Evolutionary conservation across 1,284 basidiomycete genomes (phyloP).

Genomic region (Puccinia polysora): DNA sequence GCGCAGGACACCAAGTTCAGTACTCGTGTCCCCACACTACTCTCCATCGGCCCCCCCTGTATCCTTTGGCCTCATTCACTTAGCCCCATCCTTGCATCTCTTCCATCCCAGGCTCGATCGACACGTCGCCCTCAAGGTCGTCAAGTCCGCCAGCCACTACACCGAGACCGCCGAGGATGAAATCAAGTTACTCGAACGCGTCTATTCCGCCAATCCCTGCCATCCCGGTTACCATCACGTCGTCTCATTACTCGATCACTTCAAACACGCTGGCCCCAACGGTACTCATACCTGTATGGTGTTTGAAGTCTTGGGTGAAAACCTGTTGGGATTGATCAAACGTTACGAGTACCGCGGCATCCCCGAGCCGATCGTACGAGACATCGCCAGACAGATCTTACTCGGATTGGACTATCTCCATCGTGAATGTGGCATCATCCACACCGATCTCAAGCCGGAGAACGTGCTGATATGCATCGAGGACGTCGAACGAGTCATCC

Average conservation of each 20-base stretch:
- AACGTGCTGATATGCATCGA: conserved; percentile 97
- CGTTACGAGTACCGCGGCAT: conserved; percentile 92
- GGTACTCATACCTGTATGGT: conserved; percentile 99
- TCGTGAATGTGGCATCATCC: conserved; percentile 88
- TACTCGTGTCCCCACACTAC: conserved; percentile 39
- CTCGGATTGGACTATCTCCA: conserved; percentile 97
- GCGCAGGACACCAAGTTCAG: conserved; percentile 51
- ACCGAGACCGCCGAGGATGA: conserved; percentile 98
- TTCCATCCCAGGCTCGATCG: conserved; percentile 68
- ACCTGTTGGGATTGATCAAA: conserved; percentile 94
- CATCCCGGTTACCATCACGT: conserved; percentile 58
- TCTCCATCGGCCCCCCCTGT: background rate
- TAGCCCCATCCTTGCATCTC: background rate
- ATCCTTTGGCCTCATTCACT: background rate
- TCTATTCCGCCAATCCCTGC: conserved; percentile 74
- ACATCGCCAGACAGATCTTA: conserved; percentile 94
- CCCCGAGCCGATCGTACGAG: conserved; percentile 85
- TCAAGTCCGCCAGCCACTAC: conserved; percentile 94
- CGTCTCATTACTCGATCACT: conserved; percentile 94
- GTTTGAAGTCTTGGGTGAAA: conserved; percentile 97
- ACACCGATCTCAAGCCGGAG: conserved; percentile 88
- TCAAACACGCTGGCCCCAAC: conserved; percentile 91
- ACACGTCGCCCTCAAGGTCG: conserved; percentile 97
- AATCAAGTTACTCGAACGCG: conserved; percentile 92
- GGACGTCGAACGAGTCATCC: conserved; percentile 89